These are phyloP conservation scores for Zygosaccharomyces sapae DNA, from an alignment of 1,139 yeast species.

Conservation along the genomic window DNA sequence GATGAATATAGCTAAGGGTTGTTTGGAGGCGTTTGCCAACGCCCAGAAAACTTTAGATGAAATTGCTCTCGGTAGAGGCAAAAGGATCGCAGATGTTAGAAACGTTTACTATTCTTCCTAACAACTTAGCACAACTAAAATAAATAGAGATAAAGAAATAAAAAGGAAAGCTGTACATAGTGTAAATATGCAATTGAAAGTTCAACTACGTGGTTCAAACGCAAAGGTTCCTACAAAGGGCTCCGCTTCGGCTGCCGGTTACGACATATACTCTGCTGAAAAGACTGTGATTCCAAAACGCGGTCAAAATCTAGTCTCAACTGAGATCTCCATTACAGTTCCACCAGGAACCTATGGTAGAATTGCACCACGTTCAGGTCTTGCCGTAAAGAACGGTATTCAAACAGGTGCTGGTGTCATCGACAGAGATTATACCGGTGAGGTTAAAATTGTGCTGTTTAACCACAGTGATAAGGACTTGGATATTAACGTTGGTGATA, in stretches of 20 bases:
- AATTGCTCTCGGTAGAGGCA: conserved; percentile 88
- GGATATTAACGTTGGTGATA: conserved; percentile 40
- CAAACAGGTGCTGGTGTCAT: conserved; percentile 97
- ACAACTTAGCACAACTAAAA: too few relatives aligned
- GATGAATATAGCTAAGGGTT: conserved; percentile 90
- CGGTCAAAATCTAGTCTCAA: conserved; percentile 80
- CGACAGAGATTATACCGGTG: conserved; percentile 97
- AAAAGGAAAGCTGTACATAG: conserved; percentile 30
- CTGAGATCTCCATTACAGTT: conserved; percentile 82
- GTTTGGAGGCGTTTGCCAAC: conserved; percentile 73
- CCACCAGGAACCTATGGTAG: conserved; percentile 94
- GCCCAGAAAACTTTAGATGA: conserved; percentile 81
- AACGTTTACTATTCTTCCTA: conserved; percentile 69
- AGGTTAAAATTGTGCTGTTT: conserved; percentile 80
- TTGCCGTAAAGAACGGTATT: conserved; percentile 92
- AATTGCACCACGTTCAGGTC: conserved; percentile 94
- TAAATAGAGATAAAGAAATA: neutral
- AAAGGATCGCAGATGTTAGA: conserved; percentile 89
- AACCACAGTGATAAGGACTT: conserved; percentile 62
- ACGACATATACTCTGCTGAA: conserved; percentile 80
- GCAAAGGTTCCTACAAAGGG: conserved; percentile 93
- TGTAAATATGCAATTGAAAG: conserved; percentile 44
- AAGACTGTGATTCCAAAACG: conserved; percentile 68
- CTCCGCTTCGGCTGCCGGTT: conserved; percentile 87
- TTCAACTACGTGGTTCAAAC: conserved; percentile 65